Conservation (phyloP, 1,284 basidiomycete species). For the Fomitopsis betulina region DNA sequence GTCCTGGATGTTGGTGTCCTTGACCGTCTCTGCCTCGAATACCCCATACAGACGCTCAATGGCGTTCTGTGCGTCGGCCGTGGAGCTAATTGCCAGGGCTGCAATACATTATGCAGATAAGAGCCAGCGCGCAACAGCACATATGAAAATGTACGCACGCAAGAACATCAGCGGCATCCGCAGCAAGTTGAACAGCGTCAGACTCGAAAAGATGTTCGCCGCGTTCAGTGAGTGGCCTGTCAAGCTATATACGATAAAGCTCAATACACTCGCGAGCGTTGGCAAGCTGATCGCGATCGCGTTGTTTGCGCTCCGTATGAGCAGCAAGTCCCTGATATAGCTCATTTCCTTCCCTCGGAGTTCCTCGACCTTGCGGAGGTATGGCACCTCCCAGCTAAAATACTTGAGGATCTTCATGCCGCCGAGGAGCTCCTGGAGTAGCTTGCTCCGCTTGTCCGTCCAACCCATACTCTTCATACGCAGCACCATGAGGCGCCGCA, state of each 20-base stretch:
- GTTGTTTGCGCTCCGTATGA: constrained; percentile 70
- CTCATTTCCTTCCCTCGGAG: constrained; percentile 74
- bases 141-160: constrained; percentile 35
- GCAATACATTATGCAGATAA: constrained; percentile 18
- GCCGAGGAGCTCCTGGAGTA: constrained; percentile 79
- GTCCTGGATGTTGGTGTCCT: constrained; percentile 47
- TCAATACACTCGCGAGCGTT: constrained; percentile 77
- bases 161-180: constrained; percentile 75
- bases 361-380: constrained; percentile 65
- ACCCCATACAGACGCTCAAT: constrained; percentile 63
- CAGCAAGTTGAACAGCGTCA: constrained; percentile 79
- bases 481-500: constrained; percentile 72
- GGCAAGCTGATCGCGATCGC: constrained; percentile 72
- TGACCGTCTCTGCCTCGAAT: constrained; percentile 75
- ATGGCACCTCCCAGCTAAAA: constrained; percentile 79
- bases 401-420: constrained; percentile 91
- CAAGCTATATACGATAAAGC: constrained; percentile 80
- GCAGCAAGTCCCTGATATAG: constrained; percentile 73
- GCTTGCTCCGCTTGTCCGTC: constrained; percentile 86
- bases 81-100: constrained; percentile 74
- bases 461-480: constrained; percentile 81
- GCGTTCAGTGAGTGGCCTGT: constrained; percentile 67
- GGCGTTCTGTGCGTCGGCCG: constrained; percentile 78
- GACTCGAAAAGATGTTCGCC: constrained; percentile 74
- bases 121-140: not conserved